Conservation (phyloP, 108 stramenopile species). For the Conticribra weissflogii region DNA sequence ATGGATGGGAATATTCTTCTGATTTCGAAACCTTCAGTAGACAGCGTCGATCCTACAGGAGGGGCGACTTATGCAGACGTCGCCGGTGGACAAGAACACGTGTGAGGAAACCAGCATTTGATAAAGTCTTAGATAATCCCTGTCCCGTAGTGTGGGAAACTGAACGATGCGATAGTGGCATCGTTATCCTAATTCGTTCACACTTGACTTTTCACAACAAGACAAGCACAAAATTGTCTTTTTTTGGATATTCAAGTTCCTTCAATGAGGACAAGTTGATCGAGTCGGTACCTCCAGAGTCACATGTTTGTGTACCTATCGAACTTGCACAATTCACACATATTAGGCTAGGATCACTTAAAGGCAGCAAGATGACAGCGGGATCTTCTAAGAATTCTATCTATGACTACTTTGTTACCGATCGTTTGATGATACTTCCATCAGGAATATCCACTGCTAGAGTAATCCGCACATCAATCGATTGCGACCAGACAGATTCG, state of each 20-base stretch:
- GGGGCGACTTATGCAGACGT: conserved; percentile 72
- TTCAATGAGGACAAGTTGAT: conserved; percentile 60
- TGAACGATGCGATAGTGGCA: conserved; percentile 52
- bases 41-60: conserved; percentile 54
- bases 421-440: conserved; percentile 71
- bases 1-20: conserved; percentile 83
- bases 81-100: conserved; percentile 78
- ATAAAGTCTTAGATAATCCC: conserved; percentile 36
- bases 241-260: conserved; percentile 63
- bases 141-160: conserved; percentile 68
- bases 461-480: conserved; percentile 55
- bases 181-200: conserved; percentile 58
- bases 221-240: conserved; percentile 43
- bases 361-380: neutral
- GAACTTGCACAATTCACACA: conserved; percentile 62
- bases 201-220: conserved; percentile 62
- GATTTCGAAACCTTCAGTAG: conserved; percentile 77
- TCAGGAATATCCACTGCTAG: conserved; percentile 60
- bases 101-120: conserved; percentile 53
- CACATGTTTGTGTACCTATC: conserved; percentile 58
- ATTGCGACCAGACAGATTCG: conserved; percentile 24
- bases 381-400: conserved; percentile 18
- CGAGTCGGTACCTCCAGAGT: conserved; percentile 46
- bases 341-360: conserved; percentile 57
- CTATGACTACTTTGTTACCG: conserved; percentile 42